Evolutionary conservation across 2,329 filamentous ascomycete genomes (phyloP), one percentile per base, ranked within the genome.

Genomic region (Botryotinia convoluta): DNA sequence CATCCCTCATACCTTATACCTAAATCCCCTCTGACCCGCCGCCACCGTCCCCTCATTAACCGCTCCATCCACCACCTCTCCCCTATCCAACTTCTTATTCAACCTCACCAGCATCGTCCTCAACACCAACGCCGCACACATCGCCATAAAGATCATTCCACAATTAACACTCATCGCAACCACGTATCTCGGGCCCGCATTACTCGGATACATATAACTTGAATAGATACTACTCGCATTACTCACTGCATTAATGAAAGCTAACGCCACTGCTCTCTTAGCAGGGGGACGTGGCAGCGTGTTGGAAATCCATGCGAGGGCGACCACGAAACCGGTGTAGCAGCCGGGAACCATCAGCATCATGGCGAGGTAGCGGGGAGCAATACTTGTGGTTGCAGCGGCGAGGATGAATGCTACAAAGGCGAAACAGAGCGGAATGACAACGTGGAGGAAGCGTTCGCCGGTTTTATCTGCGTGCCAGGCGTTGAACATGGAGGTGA

Each of bases 201-300:
- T 72, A 18, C 65, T 68, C 1, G 71, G 71, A 62, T 72, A 72
- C 71, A 92, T 87, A 77, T 91, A 91, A 68, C 84, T 86, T 0
- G 89, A 88, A 78, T 91, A 93, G 75, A 95, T 94, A 60, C 88
- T 88, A 22, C 42, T 42, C 18, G 86, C 85, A 80, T 95, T 94
- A 29, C 87, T 88, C 16, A 93, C 85, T 3, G 90, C 90, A 79
- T 95, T 95, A 82, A 95, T 93, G 75, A 91, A 90, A 0, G 92
- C 93, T 8, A 95, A 81, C 0, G 91, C 92, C 0, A 91, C 89
- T 3, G 90, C 90, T 72, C 80, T 73, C 71, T 82, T 82, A 0
- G 92, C 90, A 0, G 92, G 91, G 5, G 93, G 93, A 8, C 92
- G 88, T 0, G 92, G 92, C 69, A 95, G 86, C 1, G 90, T 91